Base-by-base conservation (phyloP, 495 filamentous ascomycete species). In the Hypoxylon fuscum region DNA sequence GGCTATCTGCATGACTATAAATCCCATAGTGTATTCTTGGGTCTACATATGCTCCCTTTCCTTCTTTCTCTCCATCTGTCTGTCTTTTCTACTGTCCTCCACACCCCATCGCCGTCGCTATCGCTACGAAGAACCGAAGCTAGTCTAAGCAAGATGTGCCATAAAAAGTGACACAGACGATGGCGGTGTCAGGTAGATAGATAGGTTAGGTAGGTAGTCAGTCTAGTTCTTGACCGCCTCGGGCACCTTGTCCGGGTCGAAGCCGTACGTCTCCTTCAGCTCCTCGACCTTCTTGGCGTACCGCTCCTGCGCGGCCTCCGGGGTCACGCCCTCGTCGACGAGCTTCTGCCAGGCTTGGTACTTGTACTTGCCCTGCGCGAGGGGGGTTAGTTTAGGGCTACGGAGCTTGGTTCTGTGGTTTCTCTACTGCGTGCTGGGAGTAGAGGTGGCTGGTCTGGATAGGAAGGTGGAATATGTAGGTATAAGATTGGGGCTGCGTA, bases 231-330 rank as follows among this genome's bases (percentile, higher is more conserved):
- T 79, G 55, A 85, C 79, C 25, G 77, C 73, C 79, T 84, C 83
- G 58, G 82, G 81, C 51, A 65, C 68, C 78, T 86, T 86, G 66
- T 76, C 67, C 15, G 69, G 69, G 72, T 86, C 80, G 66, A 78
- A 88, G 44, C 87, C 88, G 75, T 89, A 85, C 68, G 81, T 85
- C 57, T 66, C 72, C 81, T 93, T 92, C 72, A 93, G 71, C 61
- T 68, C 69, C 74, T 89, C 85, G 56, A 93, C 86, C 59, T 87
- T 71, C 72, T 81, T 73, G 64, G 95, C 87, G 74, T 97, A 97
- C 59, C 84, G 77, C 70, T 83, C 83, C 85, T 94, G 86, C 7
- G 91, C 90, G 52, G 88, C 72, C 59, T 84, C 78, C 35, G 79
- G 53, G 42, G 77, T 83, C 46, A 87, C 72, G 45, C 81, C 81